Evolutionary conservation across 2,329 filamentous ascomycete genomes (phyloP), one percentile per base, ranked within the genome.

Genomic region (Epichloe festucae): DNA sequence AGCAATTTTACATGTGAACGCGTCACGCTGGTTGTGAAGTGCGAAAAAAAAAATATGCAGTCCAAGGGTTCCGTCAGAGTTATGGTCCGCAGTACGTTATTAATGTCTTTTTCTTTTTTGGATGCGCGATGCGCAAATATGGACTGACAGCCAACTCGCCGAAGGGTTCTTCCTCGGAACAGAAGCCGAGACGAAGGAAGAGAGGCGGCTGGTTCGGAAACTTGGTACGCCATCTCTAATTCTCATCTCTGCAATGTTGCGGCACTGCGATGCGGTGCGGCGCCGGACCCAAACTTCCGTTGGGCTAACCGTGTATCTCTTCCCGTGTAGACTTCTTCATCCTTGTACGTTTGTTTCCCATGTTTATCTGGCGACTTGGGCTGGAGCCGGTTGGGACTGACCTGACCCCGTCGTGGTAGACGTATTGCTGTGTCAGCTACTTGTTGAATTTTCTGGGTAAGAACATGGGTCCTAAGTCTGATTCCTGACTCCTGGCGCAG

Each of bases 351-450:
- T 21, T 45, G 42, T 17, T 14, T 45, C 17, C 17, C 31, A 10
- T 4, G 10, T 10, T 8, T 1, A 31, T 31, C 8, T 31, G 31
- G 31, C 31, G 31, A 31, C 10, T 10, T 31, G 31, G 31, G 31
- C 31, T 31, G 31, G 31, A 31, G 31, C 31, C 31, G 31, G 31
- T 11, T 31, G 8, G 31, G 31, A 31, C 31, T 31, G 31, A 31
- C 31, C 31, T 31, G 31, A 31, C 31, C 31, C 31, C 8, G 31
- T 31, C 31, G 10, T 11, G 17, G 14, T 21, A 45, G 42, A 79
- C 76, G 0, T 82, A 82, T 59, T 82, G 79, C 63, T 83, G 79
- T 59, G 59, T 83, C 48, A 74, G 71, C 56, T 79, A 78, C 58
- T 73, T 78, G 51, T 67, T 74, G 57, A 77, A 77, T 58, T 77